phyloP scores from a whole-genome alignment of 1,284 basidiomycete species.

The Microbotryomycetes sp. region DNA sequence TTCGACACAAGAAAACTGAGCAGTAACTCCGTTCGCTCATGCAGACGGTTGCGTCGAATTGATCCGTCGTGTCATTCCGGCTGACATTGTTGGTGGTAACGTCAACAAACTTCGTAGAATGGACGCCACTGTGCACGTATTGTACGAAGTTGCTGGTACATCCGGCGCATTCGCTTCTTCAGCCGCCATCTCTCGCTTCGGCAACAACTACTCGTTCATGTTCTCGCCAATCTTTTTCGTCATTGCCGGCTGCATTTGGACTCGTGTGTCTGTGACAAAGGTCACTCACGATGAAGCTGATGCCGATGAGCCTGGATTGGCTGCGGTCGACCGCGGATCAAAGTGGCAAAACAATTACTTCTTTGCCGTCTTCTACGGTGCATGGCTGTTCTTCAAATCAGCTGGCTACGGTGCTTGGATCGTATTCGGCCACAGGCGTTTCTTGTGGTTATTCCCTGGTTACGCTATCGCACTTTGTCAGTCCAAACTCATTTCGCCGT shows the following conservation, averaged over 20 bases:
- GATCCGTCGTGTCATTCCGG: conserved; percentile 42
- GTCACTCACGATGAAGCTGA: conserved; percentile 16
- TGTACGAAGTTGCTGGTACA: conserved; percentile 45
- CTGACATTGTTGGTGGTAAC: conserved; percentile 38
- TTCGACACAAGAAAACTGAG: conserved; percentile 22
- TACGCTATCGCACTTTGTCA: conserved; percentile 42
- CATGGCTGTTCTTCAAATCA: conserved; percentile 37
- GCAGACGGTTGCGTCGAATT: conserved; percentile 43
- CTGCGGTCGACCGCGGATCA: conserved; percentile 14
- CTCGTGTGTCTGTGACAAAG: conserved; percentile 32
- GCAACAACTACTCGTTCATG: conserved; percentile 43
- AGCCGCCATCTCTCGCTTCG: conserved; percentile 41
- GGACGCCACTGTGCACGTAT: conserved; percentile 43
- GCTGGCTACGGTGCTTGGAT: conserved; percentile 41
- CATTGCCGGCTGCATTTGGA: conserved; percentile 29
- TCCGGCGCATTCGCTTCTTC: conserved; percentile 43
- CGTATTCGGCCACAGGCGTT: conserved; percentile 39
- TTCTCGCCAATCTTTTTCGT: conserved; percentile 37
- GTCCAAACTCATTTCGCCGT: too few relatives aligned
- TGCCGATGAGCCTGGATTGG: conserved; percentile 8
- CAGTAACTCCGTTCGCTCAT: conserved; percentile 40
- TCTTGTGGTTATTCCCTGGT: conserved; percentile 42
- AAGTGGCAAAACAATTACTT: conserved; percentile 23
- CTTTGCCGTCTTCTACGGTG: conserved; percentile 34
- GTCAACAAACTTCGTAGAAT: conserved; percentile 40